Evolutionary conservation across 2,329 filamentous ascomycete genomes (phyloP), one percentile per base, ranked within the genome.

Genomic region (Phaeosphaeriaceae sp.): DNA sequence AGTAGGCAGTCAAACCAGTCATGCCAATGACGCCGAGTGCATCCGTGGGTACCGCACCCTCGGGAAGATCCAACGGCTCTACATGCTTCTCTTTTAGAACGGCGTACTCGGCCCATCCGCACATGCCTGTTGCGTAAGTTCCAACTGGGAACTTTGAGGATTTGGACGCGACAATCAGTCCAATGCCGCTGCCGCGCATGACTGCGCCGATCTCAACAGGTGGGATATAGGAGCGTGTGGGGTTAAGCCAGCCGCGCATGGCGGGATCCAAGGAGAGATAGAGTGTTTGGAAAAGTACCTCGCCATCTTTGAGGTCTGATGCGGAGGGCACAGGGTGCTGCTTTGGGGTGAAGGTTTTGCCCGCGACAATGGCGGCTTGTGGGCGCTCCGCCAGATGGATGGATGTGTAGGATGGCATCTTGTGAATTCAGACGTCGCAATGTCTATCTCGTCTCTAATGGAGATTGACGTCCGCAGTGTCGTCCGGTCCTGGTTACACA

Each of bases 1-100:
- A 90, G 78, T 91, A 93, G 1, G 91, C 91, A 0, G 91, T 93
- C 61, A 93, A 67, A 2, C 89, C 89, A 0, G 90, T 91, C 75
- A 87, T 79, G 13, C 91, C 91, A 36, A 86, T 50, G 2, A 76
- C 74, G 51, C 75, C 69, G 6, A 78, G 57, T 13, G 86, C 82
- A 72, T 91, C 88, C 15, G 87, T 88, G 20, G 80, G 77, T 15
- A 77, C 77, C n/a, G 81, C 81, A 17, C 81, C 81, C 9, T 73
- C 54, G 0, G 83, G 82, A 1, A 85, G 67, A 25, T 79, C 71
- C 7, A 84, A 65, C 24, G 77, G 74, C 62, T 84, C 74, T 0
- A 81, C 71, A 22, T 81, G 77, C 57, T 86, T 84, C 45, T 85
- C 85, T 5, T 76, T 70, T 19, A 89, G 67, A 10, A 92, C 79